Base-by-base conservation (phyloP, 2,329 filamentous ascomycete species). In the Seiridium unicorne region DNA sequence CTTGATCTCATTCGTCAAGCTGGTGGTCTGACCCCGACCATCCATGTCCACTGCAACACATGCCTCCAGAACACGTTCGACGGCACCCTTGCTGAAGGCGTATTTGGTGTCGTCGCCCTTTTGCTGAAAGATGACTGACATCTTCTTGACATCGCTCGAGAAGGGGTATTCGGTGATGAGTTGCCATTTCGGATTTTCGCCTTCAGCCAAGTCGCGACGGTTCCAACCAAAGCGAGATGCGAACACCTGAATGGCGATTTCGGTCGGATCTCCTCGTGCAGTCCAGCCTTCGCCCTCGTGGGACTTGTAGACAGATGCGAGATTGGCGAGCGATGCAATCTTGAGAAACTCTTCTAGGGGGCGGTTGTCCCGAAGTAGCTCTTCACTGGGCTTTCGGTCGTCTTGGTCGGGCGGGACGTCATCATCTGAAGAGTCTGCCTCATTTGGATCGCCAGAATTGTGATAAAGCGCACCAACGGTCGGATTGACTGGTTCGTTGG, bases 241-340 rank as follows among this genome's bases (percentile, higher is more conserved):
- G 64, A 91, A 88, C 1, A 91, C 88, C 66, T 91, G 87, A 36
- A 91, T 88, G 4, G 89, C 89, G 59, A 91, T 89, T 66, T 91
- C 89, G 1, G 89, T 91, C 0, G 86, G 86, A 66, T 89, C 85
- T 46, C 86, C 87, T 56, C 84, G 81, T 46, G 85, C 84, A 54
- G 81, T 77, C 87, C 86, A 89, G 44, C 46, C 46, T 11, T 77
- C 73, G 0, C 76, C 74, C 2, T 76, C 74, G 51, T 77, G 74
- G 53, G 74, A 67, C 51, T 57, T 38, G 47, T 76, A 76, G 4
- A 87, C 76, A 3, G 77, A 79, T 3, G 82, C 82, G 11, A 85
- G 72, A 65, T 84, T 85, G 51, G 80, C 80, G 55, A 89, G 78
- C 0, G 85, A 82, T 3, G 85, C 84, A 32, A 88, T 82, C 46